phyloP scores from a whole-genome alignment of 108 stramenopile species.

The Aurantiochytrium sp. region DNA sequence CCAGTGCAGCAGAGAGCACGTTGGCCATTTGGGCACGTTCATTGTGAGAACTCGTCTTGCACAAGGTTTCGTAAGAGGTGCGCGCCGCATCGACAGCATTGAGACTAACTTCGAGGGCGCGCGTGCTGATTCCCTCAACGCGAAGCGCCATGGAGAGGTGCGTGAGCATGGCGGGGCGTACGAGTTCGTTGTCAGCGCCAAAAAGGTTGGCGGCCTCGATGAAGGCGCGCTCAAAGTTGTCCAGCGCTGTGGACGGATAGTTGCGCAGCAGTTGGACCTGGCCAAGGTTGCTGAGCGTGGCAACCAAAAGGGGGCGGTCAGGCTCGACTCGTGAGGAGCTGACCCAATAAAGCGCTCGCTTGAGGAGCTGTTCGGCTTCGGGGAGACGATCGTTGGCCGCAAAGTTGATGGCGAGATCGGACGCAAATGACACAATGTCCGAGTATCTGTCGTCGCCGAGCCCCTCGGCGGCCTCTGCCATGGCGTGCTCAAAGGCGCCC shows the following conservation, averaged over 20 bases:
- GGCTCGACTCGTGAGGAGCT: background rate
- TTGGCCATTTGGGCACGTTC: background rate
- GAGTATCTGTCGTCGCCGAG: background rate
- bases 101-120: background rate
- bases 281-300: background rate
- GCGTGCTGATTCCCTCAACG: background rate
- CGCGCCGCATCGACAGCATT: background rate
- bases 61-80: background rate
- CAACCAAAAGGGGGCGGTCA: background rate
- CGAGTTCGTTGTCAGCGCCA: background rate
- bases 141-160: background rate
- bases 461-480: background rate
- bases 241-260: background rate
- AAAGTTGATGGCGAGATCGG: background rate
- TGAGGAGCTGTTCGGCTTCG: background rate
- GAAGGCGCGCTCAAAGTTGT: background rate
- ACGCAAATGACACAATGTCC: background rate
- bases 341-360: background rate
- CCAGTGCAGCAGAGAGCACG: background rate
- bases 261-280: background rate
- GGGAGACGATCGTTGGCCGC: background rate
- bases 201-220: background rate
- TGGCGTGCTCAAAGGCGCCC: slow-evolving; percentile 9
- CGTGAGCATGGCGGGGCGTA: background rate
- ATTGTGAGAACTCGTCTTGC: background rate